Base-by-base conservation (phyloP, 768 basidiomycete species). In the Leccinum obscurum region DNA sequence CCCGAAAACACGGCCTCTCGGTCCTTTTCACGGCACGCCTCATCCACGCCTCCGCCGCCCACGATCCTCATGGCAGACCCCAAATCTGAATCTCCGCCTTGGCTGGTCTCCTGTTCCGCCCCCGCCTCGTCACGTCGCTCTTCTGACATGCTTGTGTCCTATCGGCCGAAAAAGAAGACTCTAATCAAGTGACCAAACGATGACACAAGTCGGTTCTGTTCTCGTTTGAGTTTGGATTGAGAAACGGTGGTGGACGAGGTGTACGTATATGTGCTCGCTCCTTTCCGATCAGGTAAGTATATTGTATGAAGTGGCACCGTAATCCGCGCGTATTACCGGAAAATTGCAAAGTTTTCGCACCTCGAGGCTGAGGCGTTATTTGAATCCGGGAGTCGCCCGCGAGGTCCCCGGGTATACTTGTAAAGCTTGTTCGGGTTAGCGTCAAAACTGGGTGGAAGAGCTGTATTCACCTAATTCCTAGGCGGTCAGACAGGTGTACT, bases 41-140 rank as follows among this genome's bases (percentile, higher is more conserved):
- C 60, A 51, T 59, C 68, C 70, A 54, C 61, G 61, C 68, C 66
- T 50, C 51, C 56, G 34, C 59, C 57, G 60, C 44, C 71, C 68
- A 62, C 56, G 66, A 63, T 51, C 70, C 70, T 66, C 70, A 62
- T 66, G 70, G 62, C 28, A 41, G 46, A 61, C 61, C 61, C 66
- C 61, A 64, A 55, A 54, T 54, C 61, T 44, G 58, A 55, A 72
- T 71, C 62, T 63, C 70, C 70, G 70, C 56, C 53, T 32, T 49
- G 54, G 9, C 10, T 41, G 28, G 56, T 61, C 20, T 9, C 24
- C 11, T 34, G 26, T 32, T 52, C 49, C 26, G 22, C 17, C 54
- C 44, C 63, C 4, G 6, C 50, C 44, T 55, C 51, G 32, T 49
- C 55, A 52, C 9, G 52, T 62, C 15, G 53, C 41, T 53, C 20